These are phyloP conservation scores for Turritis glabra DNA, from an alignment of 345 rosid species.

Conservation along the genomic window DNA sequence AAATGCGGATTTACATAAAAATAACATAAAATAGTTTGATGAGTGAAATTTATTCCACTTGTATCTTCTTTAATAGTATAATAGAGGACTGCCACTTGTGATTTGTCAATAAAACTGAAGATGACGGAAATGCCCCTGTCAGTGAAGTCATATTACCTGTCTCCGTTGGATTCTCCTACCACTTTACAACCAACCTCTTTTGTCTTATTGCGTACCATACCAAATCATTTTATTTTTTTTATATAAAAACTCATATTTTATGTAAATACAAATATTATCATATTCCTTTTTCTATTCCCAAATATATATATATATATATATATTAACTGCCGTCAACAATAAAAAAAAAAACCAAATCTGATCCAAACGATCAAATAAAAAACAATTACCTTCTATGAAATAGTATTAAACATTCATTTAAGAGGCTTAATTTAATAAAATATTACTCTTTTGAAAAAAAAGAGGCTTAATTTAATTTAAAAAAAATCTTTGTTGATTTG, in stretches of 20 bases:
- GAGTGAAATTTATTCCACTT: not conserved
- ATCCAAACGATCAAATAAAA: no score
- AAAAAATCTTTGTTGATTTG: no score
- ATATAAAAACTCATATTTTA: not conserved
- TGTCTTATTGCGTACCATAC: constrained; percentile 24
- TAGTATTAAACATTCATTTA: not conserved
- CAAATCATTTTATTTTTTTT: no score
- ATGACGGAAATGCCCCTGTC: constrained; percentile 24
- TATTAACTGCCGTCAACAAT: no score
- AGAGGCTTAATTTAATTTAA: not conserved
- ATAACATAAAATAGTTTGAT: not conserved
- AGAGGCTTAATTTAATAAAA: not conserved
- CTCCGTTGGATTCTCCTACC: constrained; percentile 23
- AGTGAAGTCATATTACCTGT: constrained; percentile 38
- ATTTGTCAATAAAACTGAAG: not conserved
- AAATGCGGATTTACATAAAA: not conserved
- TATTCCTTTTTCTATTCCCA: not conserved
- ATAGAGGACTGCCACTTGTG: constrained; percentile 24
- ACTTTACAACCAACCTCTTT: constrained; percentile 21
- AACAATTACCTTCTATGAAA: not conserved
- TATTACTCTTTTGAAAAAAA: no score
- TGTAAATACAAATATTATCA: not conserved
- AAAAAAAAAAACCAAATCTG: no score
- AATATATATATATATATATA: no score
- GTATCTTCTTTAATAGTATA: not conserved